These are phyloP conservation scores for Leucogyrophana mollusca DNA, from an alignment of 768 basidiomycete species.

Conservation along the genomic window DNA sequence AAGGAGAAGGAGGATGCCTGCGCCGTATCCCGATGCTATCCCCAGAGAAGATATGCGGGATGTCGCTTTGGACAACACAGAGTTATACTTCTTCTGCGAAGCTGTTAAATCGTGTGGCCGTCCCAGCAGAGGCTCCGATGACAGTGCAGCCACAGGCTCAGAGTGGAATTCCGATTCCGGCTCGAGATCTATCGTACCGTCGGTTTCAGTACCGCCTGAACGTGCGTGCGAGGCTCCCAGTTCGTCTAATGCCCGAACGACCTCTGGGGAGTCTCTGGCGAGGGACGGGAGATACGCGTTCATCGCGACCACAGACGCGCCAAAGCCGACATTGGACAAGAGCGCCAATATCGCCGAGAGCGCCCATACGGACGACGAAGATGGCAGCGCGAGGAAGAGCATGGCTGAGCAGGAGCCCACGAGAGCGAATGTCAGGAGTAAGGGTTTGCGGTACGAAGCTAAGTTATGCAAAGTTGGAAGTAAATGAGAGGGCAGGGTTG, in stretches of 20 bases:
- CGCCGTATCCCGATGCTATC: slow-evolving; percentile 82
- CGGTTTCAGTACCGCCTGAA: no score
- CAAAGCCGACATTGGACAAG: slow-evolving; percentile 82
- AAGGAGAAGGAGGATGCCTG: slow-evolving; percentile 77
- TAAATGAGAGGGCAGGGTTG: neutral
- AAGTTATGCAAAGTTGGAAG: no score
- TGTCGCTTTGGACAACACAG: slow-evolving; percentile 66
- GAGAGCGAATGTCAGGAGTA: slow-evolving; percentile 74
- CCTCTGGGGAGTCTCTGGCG: slow-evolving; percentile 64
- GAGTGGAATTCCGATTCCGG: slow-evolving; percentile 11
- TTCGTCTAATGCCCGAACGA: slow-evolving; percentile 35
- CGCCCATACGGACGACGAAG: slow-evolving; percentile 68
- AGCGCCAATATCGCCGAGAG: slow-evolving; percentile 69
- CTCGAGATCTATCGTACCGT: slow-evolving; percentile 8
- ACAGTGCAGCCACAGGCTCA: slow-evolving; percentile 20
- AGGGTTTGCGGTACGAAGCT: slow-evolving; percentile 70
- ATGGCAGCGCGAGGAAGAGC: slow-evolving; percentile 72
- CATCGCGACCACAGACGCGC: slow-evolving; percentile 83
- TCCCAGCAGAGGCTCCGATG: slow-evolving; percentile 34
- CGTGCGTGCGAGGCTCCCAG: slow-evolving; percentile 6
- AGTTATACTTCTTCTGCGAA: slow-evolving; percentile 47
- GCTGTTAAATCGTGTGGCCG: slow-evolving; percentile 14
- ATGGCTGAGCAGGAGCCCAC: slow-evolving; percentile 68
- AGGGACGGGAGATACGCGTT: slow-evolving; percentile 85
- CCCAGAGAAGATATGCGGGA: slow-evolving; percentile 83